Evolutionary conservation across 2,329 filamentous ascomycete species (phyloP), one percentile per base, ranked within the genome.

Genomic region (Penicillium sp.): DNA sequence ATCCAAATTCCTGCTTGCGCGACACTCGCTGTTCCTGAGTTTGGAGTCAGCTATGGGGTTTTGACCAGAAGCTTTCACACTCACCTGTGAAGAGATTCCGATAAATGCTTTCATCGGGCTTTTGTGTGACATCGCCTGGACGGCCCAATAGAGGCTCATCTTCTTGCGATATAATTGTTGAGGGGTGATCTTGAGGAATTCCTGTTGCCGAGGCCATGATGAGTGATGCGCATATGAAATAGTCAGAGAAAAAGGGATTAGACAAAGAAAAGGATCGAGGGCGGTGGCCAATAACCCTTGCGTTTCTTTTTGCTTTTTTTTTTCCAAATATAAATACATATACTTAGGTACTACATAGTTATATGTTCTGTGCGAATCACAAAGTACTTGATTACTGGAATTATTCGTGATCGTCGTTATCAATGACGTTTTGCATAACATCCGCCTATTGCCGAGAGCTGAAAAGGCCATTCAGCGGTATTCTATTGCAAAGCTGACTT

Each of bases 1-100:
- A 96, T 84, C 76, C 91, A 79, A 55, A 88, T 84, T 55, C 91
- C 93, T 43, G 85, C 82, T 76, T 97, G 92, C 41, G 91, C 90
- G 59, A 97, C 76, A 59, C 88, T 82, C 56, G 86, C 93, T 17
- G 92, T 96, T 62, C 91, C 92, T 94, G 13, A 41, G 19, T 15
- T 13, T 35, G 17, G 21, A 23, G 35, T 53, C 15, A 42, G 68
- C 36, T 13, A 3, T 36, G 3, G 49, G 38, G 8, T 21, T 27
- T 36, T 7, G 6, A 39, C 36, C 3, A 5, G 29, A 63, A 23
- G 9, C 9, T 38, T 25, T 49, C 27, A 21, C 13, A 66, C 80
- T 63, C 79, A 93, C 92, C 92, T 38, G 89, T 83, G 61, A 89
- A 78, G 41, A 96, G 80, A 69, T 96, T 96, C 66, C 82, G 80